Conservation (phyloP, 1,284 basidiomycete genomes). For the Sutorius eximius region DNA sequence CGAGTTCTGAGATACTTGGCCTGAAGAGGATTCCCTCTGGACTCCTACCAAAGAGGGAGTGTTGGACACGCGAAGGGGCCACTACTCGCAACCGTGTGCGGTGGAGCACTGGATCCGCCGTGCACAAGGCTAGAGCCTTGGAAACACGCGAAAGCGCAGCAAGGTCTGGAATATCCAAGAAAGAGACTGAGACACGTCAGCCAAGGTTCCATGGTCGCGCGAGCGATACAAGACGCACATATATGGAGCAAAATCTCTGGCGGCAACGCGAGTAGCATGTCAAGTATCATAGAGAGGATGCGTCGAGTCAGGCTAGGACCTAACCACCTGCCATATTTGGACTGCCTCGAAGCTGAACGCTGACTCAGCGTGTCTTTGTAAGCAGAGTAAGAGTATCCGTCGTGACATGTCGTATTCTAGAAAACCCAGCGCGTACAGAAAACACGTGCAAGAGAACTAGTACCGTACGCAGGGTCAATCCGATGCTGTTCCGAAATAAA, state of each 20-base stretch:
- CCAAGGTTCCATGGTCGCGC: background rate
- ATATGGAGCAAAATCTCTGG: conserved; percentile 60
- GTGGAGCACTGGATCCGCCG: conserved; percentile 62
- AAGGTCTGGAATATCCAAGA: conserved; percentile 70
- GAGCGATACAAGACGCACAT: conserved; percentile 38
- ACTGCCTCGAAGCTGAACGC: background rate
- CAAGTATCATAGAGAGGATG: background rate
- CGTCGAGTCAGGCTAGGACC: no score
- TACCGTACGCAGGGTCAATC: conserved; percentile 28
- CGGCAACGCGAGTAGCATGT: conserved; percentile 42
- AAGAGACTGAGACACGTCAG: conserved; percentile 50
- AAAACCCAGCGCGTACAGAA: conserved; percentile 12
- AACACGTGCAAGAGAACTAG: conserved; percentile 26
- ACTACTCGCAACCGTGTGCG: conserved; percentile 57
- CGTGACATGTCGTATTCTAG: conserved; percentile 20
- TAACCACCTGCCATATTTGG: no score
- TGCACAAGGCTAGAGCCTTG: conserved; percentile 46
- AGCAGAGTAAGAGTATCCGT: conserved; percentile 9
- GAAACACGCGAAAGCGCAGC: conserved; percentile 48
- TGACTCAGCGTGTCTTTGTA: conserved; percentile 21
- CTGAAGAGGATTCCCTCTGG: conserved; percentile 54
- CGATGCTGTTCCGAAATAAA: conserved; percentile 25
- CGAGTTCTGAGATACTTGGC: conserved; percentile 63
- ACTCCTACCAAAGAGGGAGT: conserved; percentile 59
- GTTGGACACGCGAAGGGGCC: conserved; percentile 63